Evolutionary conservation across 2,329 filamentous ascomycete genomes (phyloP).

Genomic region (Fusarium virguliforme): DNA sequence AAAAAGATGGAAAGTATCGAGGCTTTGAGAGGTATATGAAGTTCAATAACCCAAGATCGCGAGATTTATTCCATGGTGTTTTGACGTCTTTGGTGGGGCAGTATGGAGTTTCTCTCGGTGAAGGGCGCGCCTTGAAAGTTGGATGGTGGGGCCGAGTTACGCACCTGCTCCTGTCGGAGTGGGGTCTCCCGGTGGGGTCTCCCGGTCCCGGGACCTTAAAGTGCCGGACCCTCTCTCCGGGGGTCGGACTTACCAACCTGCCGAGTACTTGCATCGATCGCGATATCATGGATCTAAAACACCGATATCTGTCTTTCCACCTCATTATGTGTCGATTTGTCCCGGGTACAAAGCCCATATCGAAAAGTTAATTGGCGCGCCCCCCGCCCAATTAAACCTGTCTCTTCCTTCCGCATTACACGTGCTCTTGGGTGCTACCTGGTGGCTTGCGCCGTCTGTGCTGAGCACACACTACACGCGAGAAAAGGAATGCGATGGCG

Average conservation of each 20-base stretch:
- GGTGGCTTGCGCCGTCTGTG: background rate
- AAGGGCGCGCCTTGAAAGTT: constrained; percentile 34
- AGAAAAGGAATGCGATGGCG: background rate
- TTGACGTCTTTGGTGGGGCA: constrained; percentile 33
- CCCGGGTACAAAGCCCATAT: background rate
- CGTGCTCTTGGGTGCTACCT: background rate
- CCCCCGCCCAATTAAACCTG: background rate
- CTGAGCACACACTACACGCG: constrained; percentile 2
- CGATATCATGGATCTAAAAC: background rate
- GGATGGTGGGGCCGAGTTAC: background rate
- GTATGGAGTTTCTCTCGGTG: constrained; percentile 29
- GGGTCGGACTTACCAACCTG: background rate
- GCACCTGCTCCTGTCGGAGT: background rate
- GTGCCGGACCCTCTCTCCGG: background rate
- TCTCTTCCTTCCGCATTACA: background rate
- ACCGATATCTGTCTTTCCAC: background rate
- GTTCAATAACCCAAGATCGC: background rate
- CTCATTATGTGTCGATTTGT: background rate
- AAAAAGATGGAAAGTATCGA: background rate
- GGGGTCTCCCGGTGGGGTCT: background rate
- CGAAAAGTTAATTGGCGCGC: background rate
- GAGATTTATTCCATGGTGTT: constrained; percentile 14
- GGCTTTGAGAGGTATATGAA: background rate
- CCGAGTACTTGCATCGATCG: background rate
- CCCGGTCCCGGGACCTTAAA: background rate